Evolutionary conservation across 2,329 filamentous ascomycete genomes (phyloP), one percentile per base, ranked within the genome.

Genomic region (Helotiales sp.): DNA sequence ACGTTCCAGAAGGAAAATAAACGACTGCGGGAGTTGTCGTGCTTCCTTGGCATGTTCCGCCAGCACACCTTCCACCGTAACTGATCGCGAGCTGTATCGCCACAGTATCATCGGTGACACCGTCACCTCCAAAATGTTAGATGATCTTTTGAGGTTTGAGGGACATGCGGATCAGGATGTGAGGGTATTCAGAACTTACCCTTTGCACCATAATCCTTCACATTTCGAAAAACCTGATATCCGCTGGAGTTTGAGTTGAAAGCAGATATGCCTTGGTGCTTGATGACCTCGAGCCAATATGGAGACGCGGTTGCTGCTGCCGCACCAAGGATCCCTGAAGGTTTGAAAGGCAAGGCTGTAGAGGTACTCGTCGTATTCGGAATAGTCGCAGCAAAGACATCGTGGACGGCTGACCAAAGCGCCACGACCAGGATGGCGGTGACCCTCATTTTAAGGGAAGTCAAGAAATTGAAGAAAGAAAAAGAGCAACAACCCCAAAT

Each of bases 81-180:
- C 56, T 64, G 1, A 70, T 66, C 7, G 65, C 67, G 25, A 76
- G 73, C 76, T 96, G 96, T 81, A 98, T 96, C 57, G 92, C 90
- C 1, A 75, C 61, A 0, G 92, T 96, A 70, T 96, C 92, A 70
- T 97, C 93, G n/a, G 87, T 88, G 1, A 77, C 73, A 9, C 86
- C 86, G 66, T 87, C 83, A 27, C 60, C 60, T 58, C 36, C 24
- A 13, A 15, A 44, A 12, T 44, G 19, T 48, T n/a, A 33, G 30
- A 33, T 34, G 15, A 38, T 25, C 19, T 40, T 17, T 48, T 40
- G 13, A 29, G n/a, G n/a, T n/a, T n/a, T n/a, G n/a, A n/a, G n/a
- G 24, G 5, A n/a, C 5, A 55, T 31, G 9, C 31, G 22, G 5
- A 24, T 15, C n/a, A n/a, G n/a, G n/a, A n/a, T n/a, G n/a, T 9